Percentiles rank a stretch among this genome's conserved stretches.
Evolutionary conservation across 2,329 filamentous ascomycete genomes (phyloP).

Genomic region (Westerdykella aurantiaca): DNA sequence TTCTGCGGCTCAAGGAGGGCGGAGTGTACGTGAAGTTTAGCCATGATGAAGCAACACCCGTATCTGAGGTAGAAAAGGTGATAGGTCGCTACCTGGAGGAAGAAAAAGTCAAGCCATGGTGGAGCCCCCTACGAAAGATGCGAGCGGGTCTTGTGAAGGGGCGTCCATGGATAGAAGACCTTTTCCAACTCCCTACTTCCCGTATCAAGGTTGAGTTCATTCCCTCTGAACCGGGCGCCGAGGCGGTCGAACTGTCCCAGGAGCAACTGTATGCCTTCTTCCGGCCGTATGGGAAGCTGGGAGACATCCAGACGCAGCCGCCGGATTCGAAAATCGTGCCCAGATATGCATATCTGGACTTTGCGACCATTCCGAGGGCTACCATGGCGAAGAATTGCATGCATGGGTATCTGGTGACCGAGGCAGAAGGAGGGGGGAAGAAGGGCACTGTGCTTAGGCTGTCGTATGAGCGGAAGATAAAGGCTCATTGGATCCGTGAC

Average conservation of each 20-base stretch:
- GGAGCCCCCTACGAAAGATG: constrained; percentile 74
- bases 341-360: constrained; percentile 74
- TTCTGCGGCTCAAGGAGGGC: constrained; percentile 83
- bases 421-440: constrained; percentile 66
- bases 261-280: constrained; percentile 85
- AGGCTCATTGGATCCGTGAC: constrained; percentile 73
- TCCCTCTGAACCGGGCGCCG: constrained; percentile 62
- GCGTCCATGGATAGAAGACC: constrained; percentile 87
- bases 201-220: constrained; percentile 81
- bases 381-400: constrained; percentile 90
- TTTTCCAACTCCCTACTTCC: constrained; percentile 73
- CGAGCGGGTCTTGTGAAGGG: constrained; percentile 71
- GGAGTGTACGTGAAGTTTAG: constrained; percentile 88
- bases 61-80: constrained; percentile 54
- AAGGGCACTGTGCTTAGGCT: constrained; percentile 71
- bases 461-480: constrained; percentile 74
- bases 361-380: constrained; percentile 64
- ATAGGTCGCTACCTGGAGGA: constrained; percentile 61
- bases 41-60: constrained; percentile 44
- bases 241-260: constrained; percentile 73
- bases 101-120: constrained; percentile 78
- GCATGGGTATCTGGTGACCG: constrained; percentile 71
- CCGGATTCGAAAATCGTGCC: constrained; percentile 81
- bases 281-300: constrained; percentile 82
- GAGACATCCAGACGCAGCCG: constrained; percentile 75